Evolutionary conservation across 805 yeast genomes (phyloP).

Genomic region (Yamadazyma sp.): DNA sequence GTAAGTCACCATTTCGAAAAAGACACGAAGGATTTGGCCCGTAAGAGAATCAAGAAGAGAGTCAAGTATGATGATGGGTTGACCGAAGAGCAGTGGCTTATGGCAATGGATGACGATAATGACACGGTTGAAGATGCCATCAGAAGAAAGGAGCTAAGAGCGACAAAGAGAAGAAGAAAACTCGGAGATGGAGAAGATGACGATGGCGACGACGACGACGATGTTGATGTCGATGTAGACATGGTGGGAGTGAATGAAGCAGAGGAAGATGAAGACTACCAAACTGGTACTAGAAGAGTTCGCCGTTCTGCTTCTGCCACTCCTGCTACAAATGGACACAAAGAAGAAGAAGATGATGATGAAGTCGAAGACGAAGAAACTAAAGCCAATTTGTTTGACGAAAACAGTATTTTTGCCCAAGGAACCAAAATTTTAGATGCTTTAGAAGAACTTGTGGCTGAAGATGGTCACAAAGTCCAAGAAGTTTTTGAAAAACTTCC

Average conservation of each 20-base stretch:
- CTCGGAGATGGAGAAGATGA: slow-evolving; percentile 25
- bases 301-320: slow-evolving; percentile 19
- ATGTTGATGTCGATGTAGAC: slow-evolving; percentile 14
- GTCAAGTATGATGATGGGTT: slow-evolving; percentile 84
- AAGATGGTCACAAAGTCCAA: slow-evolving; percentile 36
- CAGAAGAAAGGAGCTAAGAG: slow-evolving; percentile 46
- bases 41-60: slow-evolving; percentile 75
- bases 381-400: slow-evolving; percentile 14
- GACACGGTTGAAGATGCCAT: slow-evolving; percentile 63
- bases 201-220: slow-evolving; percentile 23
- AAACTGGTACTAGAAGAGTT: slow-evolving; percentile 17
- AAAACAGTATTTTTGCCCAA: slow-evolving; percentile 21
- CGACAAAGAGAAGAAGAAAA: slow-evolving; percentile 37
- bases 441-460: slow-evolving; percentile 42
- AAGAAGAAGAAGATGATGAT: slow-evolving; percentile 24
- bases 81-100: slow-evolving; percentile 92
- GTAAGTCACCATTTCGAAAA: slow-evolving; percentile 49
- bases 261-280: slow-evolving; percentile 5
- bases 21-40: slow-evolving; percentile 51
- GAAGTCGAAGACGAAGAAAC: slow-evolving; percentile 21
- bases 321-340: slow-evolving; percentile 17
- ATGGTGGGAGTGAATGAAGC: slow-evolving; percentile 11
- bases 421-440: slow-evolving; percentile 45
- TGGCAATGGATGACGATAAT: slow-evolving; percentile 73
- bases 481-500: slow-evolving; percentile 67